Conservation (phyloP, 176 grass and related monocot genomes). For the Stipa capillata region DNA sequence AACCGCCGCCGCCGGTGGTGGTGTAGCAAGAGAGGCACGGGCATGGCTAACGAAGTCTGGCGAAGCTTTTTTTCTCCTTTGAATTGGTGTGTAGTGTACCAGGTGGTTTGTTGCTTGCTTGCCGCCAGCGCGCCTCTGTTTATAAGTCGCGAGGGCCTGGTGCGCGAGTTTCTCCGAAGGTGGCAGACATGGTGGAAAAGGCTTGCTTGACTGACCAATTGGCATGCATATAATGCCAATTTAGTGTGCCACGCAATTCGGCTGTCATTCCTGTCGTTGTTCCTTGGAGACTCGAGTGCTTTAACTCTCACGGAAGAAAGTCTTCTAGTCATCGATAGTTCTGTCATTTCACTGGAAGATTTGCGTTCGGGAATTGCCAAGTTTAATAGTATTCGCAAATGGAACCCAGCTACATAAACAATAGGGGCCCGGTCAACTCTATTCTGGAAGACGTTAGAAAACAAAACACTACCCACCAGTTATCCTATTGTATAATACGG, state of each 20-base stretch:
- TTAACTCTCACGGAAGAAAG: not conserved
- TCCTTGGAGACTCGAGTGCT: not conserved
- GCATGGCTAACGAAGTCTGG: not conserved
- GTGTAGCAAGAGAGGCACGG: not conserved
- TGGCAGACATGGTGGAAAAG: not conserved
- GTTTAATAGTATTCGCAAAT: not conserved
- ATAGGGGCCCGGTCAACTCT: not conserved
- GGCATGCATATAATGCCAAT: not conserved
- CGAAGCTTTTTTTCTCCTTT: not conserved
- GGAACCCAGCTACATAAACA: not conserved
- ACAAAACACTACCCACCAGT: no score
- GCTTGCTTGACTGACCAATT: not conserved
- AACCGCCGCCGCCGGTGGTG: no score
- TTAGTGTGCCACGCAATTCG: not conserved
- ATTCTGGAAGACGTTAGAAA: no score
- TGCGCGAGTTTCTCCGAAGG: no score
- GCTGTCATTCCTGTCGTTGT: not conserved
- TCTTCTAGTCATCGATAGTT: not conserved
- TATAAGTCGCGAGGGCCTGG: not conserved
- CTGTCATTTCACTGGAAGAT: not conserved
- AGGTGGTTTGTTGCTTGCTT: not conserved
- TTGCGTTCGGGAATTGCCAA: not conserved
- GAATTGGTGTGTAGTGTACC: no score
- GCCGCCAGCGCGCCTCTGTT: not conserved
- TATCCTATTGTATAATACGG: no score